These are phyloP conservation scores for Haplosporangium sp. DNA, from an alignment of 371 early-diverging fungal genomes.

Conservation along the genomic window DNA sequence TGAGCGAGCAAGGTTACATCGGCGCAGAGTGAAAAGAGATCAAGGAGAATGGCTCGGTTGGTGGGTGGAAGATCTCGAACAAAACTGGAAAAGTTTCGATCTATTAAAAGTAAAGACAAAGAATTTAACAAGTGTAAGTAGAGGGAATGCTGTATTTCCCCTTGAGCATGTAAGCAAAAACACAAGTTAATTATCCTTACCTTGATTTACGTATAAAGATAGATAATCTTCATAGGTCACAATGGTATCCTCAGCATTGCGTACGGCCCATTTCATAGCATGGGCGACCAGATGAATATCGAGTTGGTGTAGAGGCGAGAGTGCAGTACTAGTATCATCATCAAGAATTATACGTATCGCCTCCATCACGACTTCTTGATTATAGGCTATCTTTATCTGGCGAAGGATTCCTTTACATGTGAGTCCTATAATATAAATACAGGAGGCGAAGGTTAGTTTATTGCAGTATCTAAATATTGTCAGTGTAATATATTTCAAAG, in stretches of 20 bases:
- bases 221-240: constrained; percentile 53
- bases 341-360: constrained; percentile 52
- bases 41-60: constrained; percentile 49
- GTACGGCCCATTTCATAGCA: constrained; percentile 55
- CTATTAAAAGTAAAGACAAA: constrained; percentile 4
- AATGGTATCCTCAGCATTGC: constrained; percentile 47
- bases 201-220: constrained; percentile 41
- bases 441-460: background rate
- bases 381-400: constrained; percentile 44
- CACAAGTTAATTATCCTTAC: constrained; percentile 8
- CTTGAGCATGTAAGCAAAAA: too few species aligned
- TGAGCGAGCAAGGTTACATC: constrained; percentile 50
- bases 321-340: constrained; percentile 48
- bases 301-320: constrained; percentile 36
- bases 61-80: constrained; percentile 36
- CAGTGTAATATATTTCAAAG: background rate
- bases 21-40: constrained; percentile 54
- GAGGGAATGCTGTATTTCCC: too few species aligned
- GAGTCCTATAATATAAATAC: constrained; percentile 20
- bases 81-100: constrained; percentile 41
- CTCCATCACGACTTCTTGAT: constrained; percentile 29
- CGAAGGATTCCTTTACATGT: constrained; percentile 53
- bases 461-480: too few species aligned
- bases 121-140: too few species aligned
- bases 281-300: constrained; percentile 53